phyloP scores from a whole-genome alignment of 129 eudicot species.

The Cynara cardunculus region DNA sequence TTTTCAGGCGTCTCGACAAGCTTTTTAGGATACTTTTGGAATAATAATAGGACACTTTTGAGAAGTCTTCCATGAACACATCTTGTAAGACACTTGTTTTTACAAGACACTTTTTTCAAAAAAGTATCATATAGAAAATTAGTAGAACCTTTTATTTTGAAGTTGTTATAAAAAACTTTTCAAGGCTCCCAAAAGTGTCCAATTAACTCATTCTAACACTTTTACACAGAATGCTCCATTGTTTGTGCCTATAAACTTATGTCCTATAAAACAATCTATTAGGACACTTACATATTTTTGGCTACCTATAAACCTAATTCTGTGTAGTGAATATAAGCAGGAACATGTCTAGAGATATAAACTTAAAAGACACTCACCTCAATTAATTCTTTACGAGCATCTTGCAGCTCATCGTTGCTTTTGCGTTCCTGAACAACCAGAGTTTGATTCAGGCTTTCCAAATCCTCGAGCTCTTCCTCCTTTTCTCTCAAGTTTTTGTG shows the following conservation, averaged over 20 bases:
- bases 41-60: not conserved
- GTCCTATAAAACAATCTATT: not conserved
- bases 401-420: slow-evolving; percentile 68
- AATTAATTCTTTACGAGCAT: slow-evolving; percentile 61
- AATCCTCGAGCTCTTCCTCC: slow-evolving; percentile 51
- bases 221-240: not conserved
- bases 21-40: not conserved
- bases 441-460: slow-evolving; percentile 43
- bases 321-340: not conserved
- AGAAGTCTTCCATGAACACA: too few relatives aligned
- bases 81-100: too few relatives aligned
- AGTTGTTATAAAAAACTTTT: not conserved
- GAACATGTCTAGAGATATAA: not conserved
- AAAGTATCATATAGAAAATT: not conserved
- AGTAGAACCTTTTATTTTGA: not conserved
- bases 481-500: slow-evolving; percentile 42
- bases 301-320: not conserved
- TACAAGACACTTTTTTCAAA: too few relatives aligned
- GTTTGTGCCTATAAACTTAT: not conserved
- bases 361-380: slow-evolving; percentile 33
- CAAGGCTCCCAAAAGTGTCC: not conserved
- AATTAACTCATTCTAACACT: not conserved
- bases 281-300: too few relatives aligned
- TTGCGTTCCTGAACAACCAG: slow-evolving; percentile 54
- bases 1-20: not conserved